Evolutionary conservation across 164 flowering plant genomes (phyloP).

Genomic region (Umbellularia californica): DNA sequence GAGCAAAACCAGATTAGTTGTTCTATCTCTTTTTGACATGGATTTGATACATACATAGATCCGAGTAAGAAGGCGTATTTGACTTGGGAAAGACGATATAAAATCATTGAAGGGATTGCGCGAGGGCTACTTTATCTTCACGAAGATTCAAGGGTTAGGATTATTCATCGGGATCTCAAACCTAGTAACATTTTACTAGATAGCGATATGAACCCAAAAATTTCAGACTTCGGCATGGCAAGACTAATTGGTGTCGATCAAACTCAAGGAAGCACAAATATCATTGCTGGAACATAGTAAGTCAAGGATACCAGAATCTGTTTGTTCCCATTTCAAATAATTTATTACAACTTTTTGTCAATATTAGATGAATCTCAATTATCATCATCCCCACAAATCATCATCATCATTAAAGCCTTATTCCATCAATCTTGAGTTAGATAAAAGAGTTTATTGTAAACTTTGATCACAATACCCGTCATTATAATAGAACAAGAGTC

Average conservation of each 20-base stretch:
- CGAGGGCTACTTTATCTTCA: slow-evolving; percentile 57
- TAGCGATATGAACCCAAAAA: slow-evolving; percentile 36
- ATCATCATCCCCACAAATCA: too few relatives aligned
- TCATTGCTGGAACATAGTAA: slow-evolving; percentile 36
- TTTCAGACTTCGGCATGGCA: slow-evolving; percentile 48
- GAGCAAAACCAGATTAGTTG: background rate
- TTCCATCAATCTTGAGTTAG: too few relatives aligned
- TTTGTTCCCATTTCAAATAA: too few relatives aligned
- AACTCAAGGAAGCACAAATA: slow-evolving; percentile 15
- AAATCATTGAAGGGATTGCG: slow-evolving; percentile 37
- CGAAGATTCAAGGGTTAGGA: slow-evolving; percentile 42
- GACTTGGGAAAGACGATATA: slow-evolving; percentile 23
- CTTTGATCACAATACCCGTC: too few relatives aligned
- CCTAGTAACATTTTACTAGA: slow-evolving; percentile 53
- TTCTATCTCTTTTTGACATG: background rate
- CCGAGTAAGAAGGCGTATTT: background rate
- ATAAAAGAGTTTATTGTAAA: too few relatives aligned
- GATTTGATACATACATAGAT: background rate
- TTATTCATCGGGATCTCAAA: slow-evolving; percentile 57
- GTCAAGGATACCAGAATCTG: slow-evolving; percentile 3
- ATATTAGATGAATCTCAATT: too few relatives aligned
- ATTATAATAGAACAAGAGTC: too few relatives aligned
- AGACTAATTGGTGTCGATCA: slow-evolving; percentile 30
- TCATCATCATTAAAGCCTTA: too few relatives aligned
- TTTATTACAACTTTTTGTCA: too few relatives aligned